Base-by-base conservation (phyloP, 306 rosid genomes). In the Pterocarpus santalinus region DNA sequence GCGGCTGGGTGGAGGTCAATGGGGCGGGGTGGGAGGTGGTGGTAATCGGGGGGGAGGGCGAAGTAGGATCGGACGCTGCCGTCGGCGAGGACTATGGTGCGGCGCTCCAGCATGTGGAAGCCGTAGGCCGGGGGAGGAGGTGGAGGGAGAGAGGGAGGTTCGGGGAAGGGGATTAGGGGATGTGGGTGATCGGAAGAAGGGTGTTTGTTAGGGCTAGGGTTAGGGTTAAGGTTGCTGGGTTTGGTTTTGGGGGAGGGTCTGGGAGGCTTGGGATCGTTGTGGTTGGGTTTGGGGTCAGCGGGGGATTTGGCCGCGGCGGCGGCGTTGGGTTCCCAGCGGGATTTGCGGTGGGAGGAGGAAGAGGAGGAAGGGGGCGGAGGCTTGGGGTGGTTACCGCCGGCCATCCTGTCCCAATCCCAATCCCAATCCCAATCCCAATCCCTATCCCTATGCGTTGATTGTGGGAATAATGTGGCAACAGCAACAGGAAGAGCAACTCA, bases 81-180 rank as follows among this genome's bases (percentile, higher is more conserved):
- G 61, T 96, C 99, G 16, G 99, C 94, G 33, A 96, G 97, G 51
- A 87, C 88, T 64, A 96, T 87, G 1, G 99, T 87, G 13, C 97
- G 99, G 34, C 99, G 99, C 65, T 93, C 98, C 2, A 96, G 94
- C 97, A 93, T 93, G 92, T 96, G 99, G 83, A 96, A 96, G 39
- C 97, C 97, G 69, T 96, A 96, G 5, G 90, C 89, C 8, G 97
- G 98, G 3, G 93, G 94, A 16, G 99, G 99, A 0, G 92, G 97
- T 1, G 96, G 94, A 57, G 92, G 97, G 35, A 89, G 52, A 1
- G 84, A 65, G 8, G 93, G 49, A 9, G 90, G 92, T 58, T 90
- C 94, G 1, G 92, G 83, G 69, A 89, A 90, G 43, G 77, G 89
- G 17, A 55, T 35, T 7, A 80, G 80, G 7, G 82, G 8, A 9